These are phyloP conservation scores for Pythium volutum DNA, from an alignment of 352 stramenopile genomes.

Conservation along the genomic window DNA sequence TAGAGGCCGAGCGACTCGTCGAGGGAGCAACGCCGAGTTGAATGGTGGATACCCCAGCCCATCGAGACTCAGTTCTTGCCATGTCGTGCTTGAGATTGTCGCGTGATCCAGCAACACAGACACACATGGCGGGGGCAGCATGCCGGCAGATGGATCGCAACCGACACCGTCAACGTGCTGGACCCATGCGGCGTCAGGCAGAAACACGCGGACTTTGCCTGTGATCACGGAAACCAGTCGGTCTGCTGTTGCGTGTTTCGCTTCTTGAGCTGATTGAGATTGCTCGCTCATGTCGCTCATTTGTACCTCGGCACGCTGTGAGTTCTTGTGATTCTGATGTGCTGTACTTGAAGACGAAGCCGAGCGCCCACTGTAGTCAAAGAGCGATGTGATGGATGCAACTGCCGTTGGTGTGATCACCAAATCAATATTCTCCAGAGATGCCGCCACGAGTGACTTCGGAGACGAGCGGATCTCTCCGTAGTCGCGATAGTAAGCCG, in stretches of 20 bases:
- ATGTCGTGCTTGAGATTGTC: slow-evolving; percentile 37
- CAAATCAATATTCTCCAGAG: slow-evolving; percentile 20
- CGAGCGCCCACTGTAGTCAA: not conserved
- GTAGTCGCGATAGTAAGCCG: slow-evolving; percentile 18
- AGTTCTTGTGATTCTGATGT: not conserved
- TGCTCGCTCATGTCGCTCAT: not conserved
- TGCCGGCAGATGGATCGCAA: not conserved
- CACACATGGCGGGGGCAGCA: slow-evolving; percentile 23
- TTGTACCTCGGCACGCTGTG: not conserved
- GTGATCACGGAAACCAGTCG: slow-evolving; percentile 27
- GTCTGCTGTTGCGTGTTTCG: not conserved
- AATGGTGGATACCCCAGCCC: slow-evolving; percentile 76
- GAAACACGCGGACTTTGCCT: slow-evolving; percentile 49
- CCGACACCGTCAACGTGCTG: not conserved
- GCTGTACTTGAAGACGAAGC: not conserved
- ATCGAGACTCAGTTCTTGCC: slow-evolving; percentile 60
- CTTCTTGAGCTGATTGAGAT: not conserved
- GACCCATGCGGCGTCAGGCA: slow-evolving; percentile 41
- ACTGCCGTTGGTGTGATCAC: slow-evolving; percentile 15
- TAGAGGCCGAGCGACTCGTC: slow-evolving; percentile 38
- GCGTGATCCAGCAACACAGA: slow-evolving; percentile 52
- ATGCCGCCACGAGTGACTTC: slow-evolving; percentile 9
- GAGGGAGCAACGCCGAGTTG: slow-evolving; percentile 61
- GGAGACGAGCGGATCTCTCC: not conserved
- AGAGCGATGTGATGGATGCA: not conserved